Base-by-base conservation (phyloP, 371 early-diverging fungal genomes). In the Haplosporangium sp. region DNA sequence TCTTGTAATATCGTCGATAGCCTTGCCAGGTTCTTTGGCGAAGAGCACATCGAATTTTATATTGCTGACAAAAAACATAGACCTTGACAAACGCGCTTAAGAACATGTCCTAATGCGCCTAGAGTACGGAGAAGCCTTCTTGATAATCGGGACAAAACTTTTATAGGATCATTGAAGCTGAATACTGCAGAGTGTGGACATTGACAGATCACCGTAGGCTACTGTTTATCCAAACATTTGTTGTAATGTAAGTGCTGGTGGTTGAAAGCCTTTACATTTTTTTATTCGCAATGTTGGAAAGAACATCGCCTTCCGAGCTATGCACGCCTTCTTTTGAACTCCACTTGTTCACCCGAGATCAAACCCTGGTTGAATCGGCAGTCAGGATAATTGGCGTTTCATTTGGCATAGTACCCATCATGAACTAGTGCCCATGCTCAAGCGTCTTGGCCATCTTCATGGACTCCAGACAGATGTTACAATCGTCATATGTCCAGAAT, bases 281-380 rank as follows among this genome's bases (percentile, higher is more conserved):
- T 45, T 45, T 45, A 45, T 45, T 45, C 6, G 45, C 16, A 45
- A 13, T 45, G 6, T 29, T 1, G 29, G 29, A 29, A 29, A 29
- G 29, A 29, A 29, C 29, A 29, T 29, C 29, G 29, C 29, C 29
- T 4, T 29, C 29, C 29, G 4, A 29, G 45, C 6, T 45, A 13
- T 45, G 2, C 45, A 13, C 45, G 16, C 16, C 45, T 13, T 45
- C 13, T 45, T 16, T 13, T 13, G 45, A 5, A 1, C 13, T 2
- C 2, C 45, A 13, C 45, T 7, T 9, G 43, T 43, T 43, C 43
- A 43, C 43, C 43, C 7, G 18, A 14, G 9, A 52, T 43, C 66
- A 58, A 42, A 18, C 59, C 45, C 18, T 21, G 46, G 23, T 67
- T 67, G 60, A 46, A 67, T 5, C 55, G 53, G 47, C 67, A 67